A percentile compares a stretch with the other conserved stretches of the same genome.
Conservation (phyloP, 495 filamentous ascomycete genomes). For the Aspergillus diversus region DNA sequence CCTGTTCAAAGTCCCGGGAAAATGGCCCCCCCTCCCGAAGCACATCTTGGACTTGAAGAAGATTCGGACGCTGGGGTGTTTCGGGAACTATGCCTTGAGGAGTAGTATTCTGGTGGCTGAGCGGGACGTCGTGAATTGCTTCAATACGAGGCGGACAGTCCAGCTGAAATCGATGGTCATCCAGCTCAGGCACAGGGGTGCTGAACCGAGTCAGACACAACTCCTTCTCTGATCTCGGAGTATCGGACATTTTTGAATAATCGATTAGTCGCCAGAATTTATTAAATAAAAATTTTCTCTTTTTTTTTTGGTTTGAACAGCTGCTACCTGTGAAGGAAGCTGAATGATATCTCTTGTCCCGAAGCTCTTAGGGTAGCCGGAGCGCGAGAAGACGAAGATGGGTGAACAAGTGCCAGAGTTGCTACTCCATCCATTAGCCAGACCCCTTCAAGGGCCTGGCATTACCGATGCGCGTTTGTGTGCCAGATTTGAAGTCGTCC, state of each 20-base stretch:
- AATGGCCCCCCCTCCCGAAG: slow-evolving; percentile 52
- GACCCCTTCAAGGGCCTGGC: slow-evolving; percentile 54
- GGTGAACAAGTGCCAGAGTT: slow-evolving; percentile 40
- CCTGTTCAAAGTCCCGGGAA: slow-evolving; percentile 77
- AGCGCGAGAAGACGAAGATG: slow-evolving; percentile 33
- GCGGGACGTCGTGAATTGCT: slow-evolving; percentile 42
- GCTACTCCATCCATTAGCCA: slow-evolving; percentile 51
- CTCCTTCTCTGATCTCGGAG: slow-evolving; percentile 62
- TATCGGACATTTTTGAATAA: slow-evolving; percentile 60
- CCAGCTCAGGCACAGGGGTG: slow-evolving; percentile 84
- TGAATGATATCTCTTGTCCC: slow-evolving; percentile 11
- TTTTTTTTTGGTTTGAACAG: neutral
- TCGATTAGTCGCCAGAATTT: neutral
- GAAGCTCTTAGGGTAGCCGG: slow-evolving; percentile 9
- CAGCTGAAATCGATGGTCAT: slow-evolving; percentile 87
- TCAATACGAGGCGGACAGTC: slow-evolving; percentile 60
- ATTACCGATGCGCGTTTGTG: slow-evolving; percentile 48
- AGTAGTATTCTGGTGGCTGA: slow-evolving; percentile 45
- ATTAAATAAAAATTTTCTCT: neutral
- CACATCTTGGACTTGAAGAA: slow-evolving; percentile 55
- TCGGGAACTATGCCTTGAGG: slow-evolving; percentile 33
- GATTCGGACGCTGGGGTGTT: slow-evolving; percentile 44
- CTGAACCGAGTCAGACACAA: slow-evolving; percentile 62
- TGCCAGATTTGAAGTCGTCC: slow-evolving; percentile 38
- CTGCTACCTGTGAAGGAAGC: neutral